phyloP scores from a whole-genome alignment of 2,329 filamentous ascomycete genomes.

The Zasmidium angulare region DNA sequence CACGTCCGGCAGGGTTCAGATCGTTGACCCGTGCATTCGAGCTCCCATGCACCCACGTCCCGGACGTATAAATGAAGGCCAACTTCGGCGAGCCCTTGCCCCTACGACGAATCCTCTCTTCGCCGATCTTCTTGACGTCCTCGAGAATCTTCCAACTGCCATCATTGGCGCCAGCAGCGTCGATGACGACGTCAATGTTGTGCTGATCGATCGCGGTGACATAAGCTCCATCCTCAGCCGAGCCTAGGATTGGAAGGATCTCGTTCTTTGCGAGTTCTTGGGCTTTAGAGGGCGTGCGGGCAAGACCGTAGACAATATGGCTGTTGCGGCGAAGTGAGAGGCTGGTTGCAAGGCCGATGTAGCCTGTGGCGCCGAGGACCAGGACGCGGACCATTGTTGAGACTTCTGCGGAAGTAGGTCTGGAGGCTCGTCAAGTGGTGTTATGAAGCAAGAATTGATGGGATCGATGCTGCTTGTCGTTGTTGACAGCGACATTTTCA shows the following conservation, averaged over 20 bases:
- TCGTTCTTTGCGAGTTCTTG: neutral
- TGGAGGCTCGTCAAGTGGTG: too few species aligned
- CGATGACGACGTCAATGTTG: slow-evolving; percentile 10
- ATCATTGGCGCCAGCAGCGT: slow-evolving; percentile 1
- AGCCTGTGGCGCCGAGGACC: slow-evolving; percentile 3
- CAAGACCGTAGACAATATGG: slow-evolving; percentile 8
- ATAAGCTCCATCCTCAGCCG: neutral
- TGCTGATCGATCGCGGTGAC: neutral
- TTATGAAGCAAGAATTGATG: too few species aligned
- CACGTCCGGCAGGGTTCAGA: neutral
- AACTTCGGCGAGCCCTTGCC: slow-evolving; percentile 1
- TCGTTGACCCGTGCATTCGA: neutral
- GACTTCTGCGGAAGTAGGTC: neutral
- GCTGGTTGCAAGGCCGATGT: slow-evolving; percentile 1
- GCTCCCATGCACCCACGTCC: slow-evolving; percentile 2
- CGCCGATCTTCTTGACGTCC: neutral
- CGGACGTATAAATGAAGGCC: slow-evolving; percentile 3
- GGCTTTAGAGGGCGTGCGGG: slow-evolving; percentile 4
- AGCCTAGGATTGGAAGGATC: neutral
- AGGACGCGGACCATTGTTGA: slow-evolving; percentile 3
- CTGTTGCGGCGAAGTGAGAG: neutral
- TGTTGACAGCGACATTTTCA: too few species aligned
- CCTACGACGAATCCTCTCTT: neutral
- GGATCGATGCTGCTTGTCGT: too few species aligned
- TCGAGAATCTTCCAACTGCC: neutral